Conservation (phyloP, 306 rosid genomes). For the Castanospermum australe region DNA sequence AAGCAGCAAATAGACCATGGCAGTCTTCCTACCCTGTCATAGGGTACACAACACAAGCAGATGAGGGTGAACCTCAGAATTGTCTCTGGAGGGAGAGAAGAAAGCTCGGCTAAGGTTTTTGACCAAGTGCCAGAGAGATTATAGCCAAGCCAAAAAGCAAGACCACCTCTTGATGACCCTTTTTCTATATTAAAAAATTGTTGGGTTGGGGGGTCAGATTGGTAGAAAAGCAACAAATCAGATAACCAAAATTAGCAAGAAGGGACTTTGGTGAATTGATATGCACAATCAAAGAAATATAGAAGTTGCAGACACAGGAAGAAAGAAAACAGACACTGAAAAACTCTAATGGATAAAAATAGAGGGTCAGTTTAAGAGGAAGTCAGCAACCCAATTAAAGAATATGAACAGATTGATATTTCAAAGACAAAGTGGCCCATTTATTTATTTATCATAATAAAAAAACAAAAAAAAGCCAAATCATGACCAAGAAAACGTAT, state of each 20-base stretch:
- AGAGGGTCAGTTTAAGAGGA: conserved; percentile 3
- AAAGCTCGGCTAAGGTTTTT: conserved; percentile 32
- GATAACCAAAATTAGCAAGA: neutral
- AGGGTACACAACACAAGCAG: conserved; percentile 17
- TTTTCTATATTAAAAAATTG: conserved; percentile 1
- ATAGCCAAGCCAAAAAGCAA: conserved; percentile 25
- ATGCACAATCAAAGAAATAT: neutral
- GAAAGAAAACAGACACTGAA: neutral
- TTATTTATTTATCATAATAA: neutral
- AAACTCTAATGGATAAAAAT: neutral
- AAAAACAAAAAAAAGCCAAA: neutral
- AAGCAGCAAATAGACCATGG: neutral
- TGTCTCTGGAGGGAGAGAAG: conserved; percentile 23
- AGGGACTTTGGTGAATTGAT: conserved; percentile 16
- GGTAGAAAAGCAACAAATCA: conserved; percentile 47
- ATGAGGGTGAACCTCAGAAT: conserved; percentile 29
- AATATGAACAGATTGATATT: conserved; percentile 3
- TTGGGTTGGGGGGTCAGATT: conserved; percentile 30
- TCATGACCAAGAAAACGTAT: neutral
- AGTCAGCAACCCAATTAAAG: conserved; percentile 14
- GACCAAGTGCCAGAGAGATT: conserved; percentile 29
- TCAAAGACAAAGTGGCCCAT: neutral
- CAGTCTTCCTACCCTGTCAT: neutral
- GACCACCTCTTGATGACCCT: conserved; percentile 22
- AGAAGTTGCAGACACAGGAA: conserved; percentile 8